A percentile compares a stretch with the other conserved stretches of the same genome.
phyloP scores from a whole-genome alignment of 2,329 filamentous ascomycete species.

The Boeremia lycopersici region DNA sequence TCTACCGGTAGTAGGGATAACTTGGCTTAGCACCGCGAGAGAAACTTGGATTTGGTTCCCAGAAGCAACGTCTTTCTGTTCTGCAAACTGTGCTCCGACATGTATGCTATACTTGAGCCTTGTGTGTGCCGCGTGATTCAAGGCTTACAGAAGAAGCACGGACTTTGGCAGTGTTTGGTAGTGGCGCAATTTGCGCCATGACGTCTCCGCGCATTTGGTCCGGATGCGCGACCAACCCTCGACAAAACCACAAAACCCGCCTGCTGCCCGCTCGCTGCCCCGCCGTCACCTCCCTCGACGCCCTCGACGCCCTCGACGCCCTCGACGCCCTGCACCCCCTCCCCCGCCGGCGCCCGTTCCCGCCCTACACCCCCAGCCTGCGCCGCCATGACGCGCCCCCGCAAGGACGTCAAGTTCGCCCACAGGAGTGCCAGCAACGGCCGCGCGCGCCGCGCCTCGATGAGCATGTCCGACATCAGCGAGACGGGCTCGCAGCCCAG shows the following conservation, averaged over 20 bases:
- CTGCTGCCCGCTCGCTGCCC: constrained; percentile 1
- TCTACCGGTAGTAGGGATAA: too few relatives aligned
- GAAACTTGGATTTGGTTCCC: too few relatives aligned
- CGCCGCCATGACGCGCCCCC: constrained; percentile 47
- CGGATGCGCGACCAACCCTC: background rate
- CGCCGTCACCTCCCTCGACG: background rate
- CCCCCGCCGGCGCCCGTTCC: background rate
- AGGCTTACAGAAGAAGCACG: too few relatives aligned
- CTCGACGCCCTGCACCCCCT: background rate
- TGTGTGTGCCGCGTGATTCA: too few relatives aligned
- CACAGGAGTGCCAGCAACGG: constrained; percentile 57
- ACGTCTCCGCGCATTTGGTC: constrained; percentile 15
- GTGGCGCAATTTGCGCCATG: constrained; percentile 6
- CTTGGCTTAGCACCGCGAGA: too few relatives aligned
- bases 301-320: background rate
- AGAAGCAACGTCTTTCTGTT: too few relatives aligned
- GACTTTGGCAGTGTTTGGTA: too few relatives aligned
- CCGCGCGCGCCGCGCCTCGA: constrained; percentile 65
- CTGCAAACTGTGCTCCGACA: too few relatives aligned
- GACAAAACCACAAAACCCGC: background rate
- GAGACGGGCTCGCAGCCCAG: constrained; percentile 61
- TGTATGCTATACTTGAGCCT: too few relatives aligned
- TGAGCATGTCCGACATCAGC: constrained; percentile 74
- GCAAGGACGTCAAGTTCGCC: constrained; percentile 66
- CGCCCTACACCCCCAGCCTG: background rate